Evolutionary conservation across 2,329 filamentous ascomycete species (phyloP), one percentile per base, ranked within the genome.

Genomic region (Ceratocystis cacaofunesta): DNA sequence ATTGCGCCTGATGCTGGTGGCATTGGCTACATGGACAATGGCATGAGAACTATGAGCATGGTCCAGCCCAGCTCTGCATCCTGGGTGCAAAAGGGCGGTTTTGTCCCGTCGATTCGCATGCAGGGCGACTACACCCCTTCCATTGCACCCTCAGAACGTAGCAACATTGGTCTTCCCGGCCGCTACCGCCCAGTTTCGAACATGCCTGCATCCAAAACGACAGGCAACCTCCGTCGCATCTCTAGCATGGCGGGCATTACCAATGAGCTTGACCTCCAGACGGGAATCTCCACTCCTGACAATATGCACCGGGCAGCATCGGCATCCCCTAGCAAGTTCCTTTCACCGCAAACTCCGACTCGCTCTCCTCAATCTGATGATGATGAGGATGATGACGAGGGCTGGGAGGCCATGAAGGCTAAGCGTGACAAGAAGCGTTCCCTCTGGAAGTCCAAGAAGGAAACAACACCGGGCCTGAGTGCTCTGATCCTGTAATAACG

Each of bases 81-180:
- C 1, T 83, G 78, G 68, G 76, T 85, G 58, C 80, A 81, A 65
- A 78, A 75, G 30, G 72, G 75, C 44, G 69, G 73, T 19, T 82
- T 79, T 69, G 75, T 80, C 17, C 80, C 80, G 3, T 83, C 81
- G 12, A 78, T 82, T 62, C 75, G 74, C 65, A 70, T 74, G 64
- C 78, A 76, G 74, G 75, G 75, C 63, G 85, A 84, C 7, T 97
- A 97, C 75, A 83, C 91, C 0, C 85, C 91, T 0, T 97, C 92
- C 0, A 95, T 99, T 70, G 92, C 94, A 1, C 94, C 94, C 0
- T 96, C 90, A 4, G 94, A 97, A 77, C 87, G 94, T 68, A 97
- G 92, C 79, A 97, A 95, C 73, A 79, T 96, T 68, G 94, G 94
- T 17, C 81, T 95, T 63, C 91, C 94, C 7, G 87, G 90, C 41